Evolutionary conservation across 1,284 basidiomycete genomes (phyloP), one percentile per base, ranked within the genome.

Genomic region (Austropuccinia psidii): DNA sequence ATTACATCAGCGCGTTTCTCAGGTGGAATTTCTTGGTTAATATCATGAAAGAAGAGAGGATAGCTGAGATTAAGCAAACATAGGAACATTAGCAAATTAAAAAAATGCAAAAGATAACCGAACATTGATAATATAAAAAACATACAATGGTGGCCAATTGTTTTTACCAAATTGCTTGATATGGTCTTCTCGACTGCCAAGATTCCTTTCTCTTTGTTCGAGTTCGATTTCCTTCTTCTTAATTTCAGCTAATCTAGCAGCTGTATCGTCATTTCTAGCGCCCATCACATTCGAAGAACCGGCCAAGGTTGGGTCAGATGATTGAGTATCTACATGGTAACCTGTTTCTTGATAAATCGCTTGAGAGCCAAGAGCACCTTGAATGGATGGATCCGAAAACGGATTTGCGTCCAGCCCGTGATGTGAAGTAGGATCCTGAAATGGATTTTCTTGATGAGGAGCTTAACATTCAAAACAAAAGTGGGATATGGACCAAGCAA

Each of bases 111-210:
- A 78, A 98, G 94, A 74, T 91, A 89, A 82, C 98, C n/a, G 54
- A 52, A 27, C 17, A 3, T 21, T 13, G 6, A 55, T 33, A 65
- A 74, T 75, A 54, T 72, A 29, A 61, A 73, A 55, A 75, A 43
- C 84, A 87, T 78, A 76, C 90, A 90, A 92, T 24, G 87, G 87
- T 24, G 92, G 92, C 88, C 90, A 95, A 81, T 95, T 95, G 80
- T 90, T 93, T 76, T 88, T 86, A 47, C 92, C 92, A 79, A 90
- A 87, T 75, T 83, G 85, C 77, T 89, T 85, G 75, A 94, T 87
- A 78, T 90, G 85, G 52, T 91, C 89, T 21, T 81, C 80, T 47
- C 80, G 77, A 17, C 78, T 77, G 24, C 79, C 84, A 67, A 93
- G 84, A 74, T 91, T 88, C 37, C 84, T 81, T 80, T 93, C 91